These are phyloP conservation scores for Apophysomyces trapeziformis DNA, from an alignment of 371 early-diverging fungal genomes.

Conservation along the genomic window DNA sequence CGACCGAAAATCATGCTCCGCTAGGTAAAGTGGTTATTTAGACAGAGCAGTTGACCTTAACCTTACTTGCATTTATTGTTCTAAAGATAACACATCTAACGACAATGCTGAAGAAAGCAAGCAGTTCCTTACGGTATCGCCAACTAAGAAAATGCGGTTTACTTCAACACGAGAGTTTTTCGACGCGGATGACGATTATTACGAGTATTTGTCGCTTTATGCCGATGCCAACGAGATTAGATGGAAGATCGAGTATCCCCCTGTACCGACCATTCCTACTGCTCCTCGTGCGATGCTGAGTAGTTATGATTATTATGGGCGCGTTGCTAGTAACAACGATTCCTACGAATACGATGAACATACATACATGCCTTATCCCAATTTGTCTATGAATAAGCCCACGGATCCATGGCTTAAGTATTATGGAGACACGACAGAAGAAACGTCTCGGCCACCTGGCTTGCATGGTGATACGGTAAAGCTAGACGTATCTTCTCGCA, in stretches of 20 bases:
- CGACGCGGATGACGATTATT: slow-evolving; percentile 45
- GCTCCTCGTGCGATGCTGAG: slow-evolving; percentile 35
- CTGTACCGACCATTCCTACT: slow-evolving; percentile 29
- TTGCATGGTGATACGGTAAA: slow-evolving; percentile 6
- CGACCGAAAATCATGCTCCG: not conserved
- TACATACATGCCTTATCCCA: not conserved
- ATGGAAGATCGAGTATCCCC: slow-evolving; percentile 28
- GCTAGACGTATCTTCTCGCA: slow-evolving; percentile 42
- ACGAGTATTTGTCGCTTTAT: slow-evolving; percentile 35
- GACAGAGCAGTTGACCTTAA: not conserved
- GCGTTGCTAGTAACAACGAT: not conserved
- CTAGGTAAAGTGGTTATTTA: not conserved
- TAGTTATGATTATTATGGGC: not conserved
- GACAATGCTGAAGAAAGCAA: too few relatives aligned
- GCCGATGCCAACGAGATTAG: slow-evolving; percentile 23
- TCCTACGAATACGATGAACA: not conserved
- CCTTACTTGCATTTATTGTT: not conserved
- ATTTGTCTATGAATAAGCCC: not conserved
- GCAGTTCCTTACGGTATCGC: not conserved
- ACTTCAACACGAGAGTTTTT: slow-evolving; percentile 40
- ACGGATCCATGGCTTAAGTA: not conserved
- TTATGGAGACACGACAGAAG: not conserved
- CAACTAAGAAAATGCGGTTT: slow-evolving; percentile 19
- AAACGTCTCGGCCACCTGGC: not conserved
- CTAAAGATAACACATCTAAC: too few relatives aligned